phyloP scores from a whole-genome alignment of 164 flowering plant species.

The Magnolia sinica region DNA sequence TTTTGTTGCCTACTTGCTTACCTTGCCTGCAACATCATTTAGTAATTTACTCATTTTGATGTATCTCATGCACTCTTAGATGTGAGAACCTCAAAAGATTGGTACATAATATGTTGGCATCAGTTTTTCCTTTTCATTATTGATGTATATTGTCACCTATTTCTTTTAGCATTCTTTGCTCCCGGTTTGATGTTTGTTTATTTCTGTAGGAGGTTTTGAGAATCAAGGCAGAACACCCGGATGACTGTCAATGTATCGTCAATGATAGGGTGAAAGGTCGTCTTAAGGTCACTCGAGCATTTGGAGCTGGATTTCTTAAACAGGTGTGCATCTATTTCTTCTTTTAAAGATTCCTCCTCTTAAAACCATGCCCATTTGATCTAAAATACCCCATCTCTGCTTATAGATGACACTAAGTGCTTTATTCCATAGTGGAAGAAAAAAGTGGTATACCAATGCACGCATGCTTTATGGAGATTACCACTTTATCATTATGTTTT shows the following conservation, averaged over 20 bases:
- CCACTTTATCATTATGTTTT: background rate
- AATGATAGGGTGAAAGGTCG: slow-evolving; percentile 99
- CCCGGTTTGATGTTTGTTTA: background rate
- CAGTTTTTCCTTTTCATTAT: background rate
- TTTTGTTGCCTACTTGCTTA: too few species aligned
- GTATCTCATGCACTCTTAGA: background rate
- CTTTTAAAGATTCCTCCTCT: background rate
- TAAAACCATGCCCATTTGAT: too few species aligned
- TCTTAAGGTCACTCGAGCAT: slow-evolving; percentile 93
- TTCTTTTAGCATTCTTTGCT: background rate
- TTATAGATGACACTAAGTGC: too few species aligned
- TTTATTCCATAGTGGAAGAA: too few species aligned
- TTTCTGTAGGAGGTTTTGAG: slow-evolving; percentile 76
- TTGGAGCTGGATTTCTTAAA: slow-evolving; percentile 97
- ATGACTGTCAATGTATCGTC: slow-evolving; percentile 87
- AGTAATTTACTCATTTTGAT: background rate
- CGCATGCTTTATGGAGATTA: background rate
- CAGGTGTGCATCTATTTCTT: slow-evolving; percentile 43
- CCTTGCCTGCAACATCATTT: background rate
- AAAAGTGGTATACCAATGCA: background rate
- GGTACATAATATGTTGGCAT: background rate
- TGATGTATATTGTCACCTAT: background rate
- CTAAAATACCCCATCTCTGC: background rate
- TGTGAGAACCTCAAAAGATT: background rate
- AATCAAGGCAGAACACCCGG: slow-evolving; percentile 96